Evolutionary conservation across 2,329 filamentous ascomycete species (phyloP), one percentile per base, ranked within the genome.

Genomic region (Cladophialophora immunda): DNA sequence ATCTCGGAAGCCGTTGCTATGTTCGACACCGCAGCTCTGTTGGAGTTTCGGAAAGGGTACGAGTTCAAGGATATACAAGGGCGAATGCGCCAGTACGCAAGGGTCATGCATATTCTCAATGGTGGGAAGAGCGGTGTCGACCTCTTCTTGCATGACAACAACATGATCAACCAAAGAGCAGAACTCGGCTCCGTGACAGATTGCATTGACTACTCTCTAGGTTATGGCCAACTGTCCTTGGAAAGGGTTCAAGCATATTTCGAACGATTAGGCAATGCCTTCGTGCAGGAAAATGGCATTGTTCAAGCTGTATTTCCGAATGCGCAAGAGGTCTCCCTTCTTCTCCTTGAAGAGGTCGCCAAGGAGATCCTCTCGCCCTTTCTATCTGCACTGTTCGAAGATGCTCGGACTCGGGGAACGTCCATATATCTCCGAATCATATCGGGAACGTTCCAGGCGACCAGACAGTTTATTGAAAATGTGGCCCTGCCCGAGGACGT

Each of bases 31-130:
- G 93, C 94, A 3, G 94, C 96, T 3, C 81, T 97, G 59, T 87
- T 91, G 57, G 95, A 99, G 77, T 99, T 99, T 72, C 92, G 96
- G 78, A 91, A 95, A 75, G 95, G 93, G 3, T 97, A 96, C 72
- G 92, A 95, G 76, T 89, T 89, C 52, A 92, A 91, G 81, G 94
- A 99, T 77, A 89, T 96, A 62, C 91, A 97, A 71, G 93, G 92
- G 1, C 86, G 89, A 62, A 97, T 98, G 94, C 89, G 86, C 72
- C 88, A 91, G 75, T 98, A 97, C 78, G 94, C 94, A 1, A 89
- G 93, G 73, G 93, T 99, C 17, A 81, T 99, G 64, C 89, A 92
- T 65, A 86, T 87, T 1, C 83, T 99, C 53, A 96, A 97, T 76
- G 93, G 92, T 29, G 93, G 93, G 17, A 84, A 85, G 47, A 89